phyloP scores from a whole-genome alignment of 2,329 filamentous ascomycete genomes.

The Cryphonectria nitschkei region DNA sequence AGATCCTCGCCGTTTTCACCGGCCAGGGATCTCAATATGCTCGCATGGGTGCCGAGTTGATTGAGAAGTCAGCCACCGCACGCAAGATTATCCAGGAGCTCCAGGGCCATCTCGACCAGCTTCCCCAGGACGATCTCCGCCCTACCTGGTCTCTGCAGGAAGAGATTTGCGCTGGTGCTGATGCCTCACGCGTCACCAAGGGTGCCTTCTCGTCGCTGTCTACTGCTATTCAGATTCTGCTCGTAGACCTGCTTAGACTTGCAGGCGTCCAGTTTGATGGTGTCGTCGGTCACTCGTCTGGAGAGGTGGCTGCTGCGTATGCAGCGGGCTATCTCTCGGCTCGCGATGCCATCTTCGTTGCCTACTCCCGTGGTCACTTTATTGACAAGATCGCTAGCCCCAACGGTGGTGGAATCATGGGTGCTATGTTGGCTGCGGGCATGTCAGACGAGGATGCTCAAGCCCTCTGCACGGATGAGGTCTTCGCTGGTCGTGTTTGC shows the following conservation, averaged over 20 bases:
- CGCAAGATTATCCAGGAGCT: neutral
- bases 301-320: constrained; percentile 25
- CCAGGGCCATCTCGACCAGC: constrained; percentile 1
- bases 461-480: neutral
- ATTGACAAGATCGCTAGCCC: neutral
- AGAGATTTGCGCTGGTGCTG: constrained; percentile 8
- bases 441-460: constrained; percentile 35
- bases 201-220: constrained; percentile 33
- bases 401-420: neutral
- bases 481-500: constrained; percentile 31
- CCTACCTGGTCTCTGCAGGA: constrained; percentile 18
- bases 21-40: constrained; percentile 36
- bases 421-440: constrained; percentile 19
- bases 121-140: constrained; percentile 4
- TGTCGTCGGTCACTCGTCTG: constrained; percentile 37
- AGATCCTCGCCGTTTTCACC: neutral
- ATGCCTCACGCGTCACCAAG: constrained; percentile 21
- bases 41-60: constrained; percentile 38
- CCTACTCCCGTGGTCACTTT: constrained; percentile 31
- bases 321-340: constrained; percentile 11
- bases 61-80: constrained; percentile 34
- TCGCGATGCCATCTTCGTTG: constrained; percentile 34
- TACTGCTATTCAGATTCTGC: constrained; percentile 44
- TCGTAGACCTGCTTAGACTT: constrained; percentile 39
- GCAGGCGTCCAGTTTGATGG: constrained; percentile 32